phyloP scores from a whole-genome alignment of 139 green algal species.

The Tetraselmis striata region DNA sequence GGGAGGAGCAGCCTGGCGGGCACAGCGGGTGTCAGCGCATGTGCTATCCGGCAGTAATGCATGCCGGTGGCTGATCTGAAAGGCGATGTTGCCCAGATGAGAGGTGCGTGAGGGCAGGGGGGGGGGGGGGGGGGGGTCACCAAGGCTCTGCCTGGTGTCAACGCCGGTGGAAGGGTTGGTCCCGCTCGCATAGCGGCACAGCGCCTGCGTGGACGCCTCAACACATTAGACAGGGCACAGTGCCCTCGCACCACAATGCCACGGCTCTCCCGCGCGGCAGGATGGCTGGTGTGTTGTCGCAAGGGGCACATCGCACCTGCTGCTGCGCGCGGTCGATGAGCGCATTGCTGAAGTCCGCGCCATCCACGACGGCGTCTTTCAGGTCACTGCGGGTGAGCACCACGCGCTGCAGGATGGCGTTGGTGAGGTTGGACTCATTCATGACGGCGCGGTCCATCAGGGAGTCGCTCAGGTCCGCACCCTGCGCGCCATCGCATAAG shows the following conservation, averaged over 20 bases:
- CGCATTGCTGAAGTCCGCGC: slow-evolving; percentile 89
- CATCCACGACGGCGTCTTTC: slow-evolving; percentile 47
- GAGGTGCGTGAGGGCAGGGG: too few relatives aligned
- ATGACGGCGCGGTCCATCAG: slow-evolving; percentile 84
- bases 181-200: slow-evolving; percentile 82
- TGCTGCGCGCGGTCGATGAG: slow-evolving; percentile 86
- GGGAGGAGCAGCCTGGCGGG: background rate
- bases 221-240: too few relatives aligned
- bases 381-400: slow-evolving; percentile 73
- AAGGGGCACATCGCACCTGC: too few relatives aligned
- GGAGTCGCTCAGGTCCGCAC: slow-evolving; percentile 79
- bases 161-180: slow-evolving; percentile 74
- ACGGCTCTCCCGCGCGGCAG: too few relatives aligned
- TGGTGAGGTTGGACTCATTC: slow-evolving; percentile 78
- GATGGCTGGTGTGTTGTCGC: too few relatives aligned
- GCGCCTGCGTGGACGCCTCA: slow-evolving; percentile 41
- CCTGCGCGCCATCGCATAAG: slow-evolving; percentile 40
- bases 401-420: slow-evolving; percentile 67
- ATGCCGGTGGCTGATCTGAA: too few relatives aligned
- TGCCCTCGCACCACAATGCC: too few relatives aligned
- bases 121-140: too few relatives aligned
- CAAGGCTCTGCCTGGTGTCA: slow-evolving; percentile 74
- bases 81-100: too few relatives aligned
- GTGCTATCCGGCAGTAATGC: too few relatives aligned
- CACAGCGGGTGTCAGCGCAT: too few relatives aligned